These are phyloP conservation scores for Apiospora saccharicola DNA, from an alignment of 2,329 filamentous ascomycete genomes.

Conservation along the genomic window DNA sequence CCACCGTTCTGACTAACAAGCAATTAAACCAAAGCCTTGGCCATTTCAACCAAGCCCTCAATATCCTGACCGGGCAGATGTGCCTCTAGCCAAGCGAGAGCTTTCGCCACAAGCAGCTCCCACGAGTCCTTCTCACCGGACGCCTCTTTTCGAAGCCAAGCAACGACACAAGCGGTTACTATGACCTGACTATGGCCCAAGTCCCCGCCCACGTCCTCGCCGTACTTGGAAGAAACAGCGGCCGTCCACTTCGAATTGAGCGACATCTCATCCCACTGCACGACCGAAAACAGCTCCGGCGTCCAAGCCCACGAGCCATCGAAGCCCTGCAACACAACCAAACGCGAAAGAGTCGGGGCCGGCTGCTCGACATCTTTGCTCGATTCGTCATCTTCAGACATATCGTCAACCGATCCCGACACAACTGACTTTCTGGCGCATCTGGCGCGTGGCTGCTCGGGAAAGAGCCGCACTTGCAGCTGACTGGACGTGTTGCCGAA, in stretches of 20 bases:
- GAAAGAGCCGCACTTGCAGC: too few relatives aligned
- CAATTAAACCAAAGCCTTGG: neutral
- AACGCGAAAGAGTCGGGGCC: neutral
- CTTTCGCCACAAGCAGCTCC: conserved; percentile 71
- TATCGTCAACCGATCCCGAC: too few relatives aligned
- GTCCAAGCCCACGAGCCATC: conserved; percentile 59
- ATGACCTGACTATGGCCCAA: conserved; percentile 31
- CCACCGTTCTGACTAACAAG: neutral
- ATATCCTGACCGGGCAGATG: neutral
- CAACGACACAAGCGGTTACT: conserved; percentile 52
- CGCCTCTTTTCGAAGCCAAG: conserved; percentile 56
- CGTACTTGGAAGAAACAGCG: conserved; percentile 27
- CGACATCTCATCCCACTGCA: conserved; percentile 35
- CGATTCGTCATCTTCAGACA: too few relatives aligned
- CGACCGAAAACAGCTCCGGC: conserved; percentile 36
- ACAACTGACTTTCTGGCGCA: too few relatives aligned
- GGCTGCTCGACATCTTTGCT: too few relatives aligned
- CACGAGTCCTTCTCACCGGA: conserved; percentile 60
- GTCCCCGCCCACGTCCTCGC: conserved; percentile 40
- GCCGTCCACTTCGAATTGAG: conserved; percentile 22
- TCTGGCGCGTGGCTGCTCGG: too few relatives aligned
- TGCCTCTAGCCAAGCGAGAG: conserved; percentile 54
- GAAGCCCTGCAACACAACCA: conserved; percentile 65
- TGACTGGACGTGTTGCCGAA: too few relatives aligned
- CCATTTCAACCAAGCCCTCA: neutral